Conservation (phyloP, 148 eudicot species). For the Silene conica region DNA sequence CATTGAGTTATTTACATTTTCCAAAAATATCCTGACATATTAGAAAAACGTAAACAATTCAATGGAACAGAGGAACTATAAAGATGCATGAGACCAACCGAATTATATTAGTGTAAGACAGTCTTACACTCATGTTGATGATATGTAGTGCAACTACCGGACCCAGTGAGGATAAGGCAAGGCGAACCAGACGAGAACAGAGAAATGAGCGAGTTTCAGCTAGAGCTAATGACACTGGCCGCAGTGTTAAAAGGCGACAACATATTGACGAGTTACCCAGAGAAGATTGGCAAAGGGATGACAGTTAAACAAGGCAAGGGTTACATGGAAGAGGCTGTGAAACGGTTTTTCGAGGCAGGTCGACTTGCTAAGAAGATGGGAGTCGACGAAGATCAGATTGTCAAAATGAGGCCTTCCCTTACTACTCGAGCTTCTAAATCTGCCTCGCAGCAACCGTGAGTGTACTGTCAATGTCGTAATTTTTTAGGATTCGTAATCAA, state of each 20-base stretch:
- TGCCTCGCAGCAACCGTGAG: conserved; percentile 8
- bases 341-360: conserved; percentile 60
- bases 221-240: conserved; percentile 74
- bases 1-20: no score
- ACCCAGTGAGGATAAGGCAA: conserved; percentile 59
- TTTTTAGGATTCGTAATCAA: no score
- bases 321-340: conserved; percentile 72
- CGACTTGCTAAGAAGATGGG: conserved; percentile 67
- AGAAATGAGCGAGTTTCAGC: conserved; percentile 67
- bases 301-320: conserved; percentile 63
- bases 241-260: conserved; percentile 80
- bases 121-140: no score
- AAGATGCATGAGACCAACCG: no score
- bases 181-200: conserved; percentile 71
- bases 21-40: no score
- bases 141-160: conserved; percentile 57
- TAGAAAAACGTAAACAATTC: no score
- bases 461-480: no score
- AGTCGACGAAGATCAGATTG: conserved; percentile 54
- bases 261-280: conserved; percentile 39
- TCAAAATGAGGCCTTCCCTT: conserved; percentile 81
- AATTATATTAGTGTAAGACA: no score
- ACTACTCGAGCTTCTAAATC: conserved; percentile 50
- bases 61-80: no score
- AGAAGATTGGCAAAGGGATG: conserved; percentile 46